Base-by-base conservation (phyloP, 371 early-diverging fungal genomes). In the Zancudomyces culisetae region DNA sequence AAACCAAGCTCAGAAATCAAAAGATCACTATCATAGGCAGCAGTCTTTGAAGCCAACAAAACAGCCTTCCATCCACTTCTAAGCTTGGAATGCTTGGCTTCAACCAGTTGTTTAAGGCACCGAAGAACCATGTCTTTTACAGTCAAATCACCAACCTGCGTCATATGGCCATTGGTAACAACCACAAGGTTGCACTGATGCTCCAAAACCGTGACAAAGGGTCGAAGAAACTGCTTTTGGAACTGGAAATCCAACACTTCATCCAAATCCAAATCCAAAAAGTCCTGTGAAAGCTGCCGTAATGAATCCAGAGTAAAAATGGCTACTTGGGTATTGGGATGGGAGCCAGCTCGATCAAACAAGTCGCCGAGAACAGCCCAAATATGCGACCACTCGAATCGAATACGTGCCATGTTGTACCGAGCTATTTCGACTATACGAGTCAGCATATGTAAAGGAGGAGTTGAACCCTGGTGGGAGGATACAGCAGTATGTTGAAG, bases 321-420 rank as follows among this genome's bases (percentile, higher is more conserved):
- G 23, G 81, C 85, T 1, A 91, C 87, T 21, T 82, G 80, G 24
- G 82, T 72, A 69, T 90, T 87, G 26, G 78, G 73, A 55, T 90
- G 81, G 42, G 87, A 87, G 1, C 90, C 91, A 19, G 90, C 91
- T 56, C 84, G 80, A 65, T 88, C 86, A 57, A 90, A 92, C 59
- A 88, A 82, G 27, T 85, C 83, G 0, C 91, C 90, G 1, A 94
- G 70, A 15, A 92, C 83, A 1, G 81, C 79, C 95, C 95, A 94
- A 41, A 92, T 79, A 56, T 88, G 80, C 39, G 87, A 81, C 95
- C 95, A 94, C 66, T 94, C 95, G 56, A 91, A 77, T 62, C 91
- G 80, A 60, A 94, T 94, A 72, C 95, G 86, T 45, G 78, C 80
- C 95, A 94, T 94, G 70, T 94, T 94, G 75, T 91, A 94, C 72